Conservation (phyloP, 768 basidiomycete species). For the Lactifluus rugatus region DNA sequence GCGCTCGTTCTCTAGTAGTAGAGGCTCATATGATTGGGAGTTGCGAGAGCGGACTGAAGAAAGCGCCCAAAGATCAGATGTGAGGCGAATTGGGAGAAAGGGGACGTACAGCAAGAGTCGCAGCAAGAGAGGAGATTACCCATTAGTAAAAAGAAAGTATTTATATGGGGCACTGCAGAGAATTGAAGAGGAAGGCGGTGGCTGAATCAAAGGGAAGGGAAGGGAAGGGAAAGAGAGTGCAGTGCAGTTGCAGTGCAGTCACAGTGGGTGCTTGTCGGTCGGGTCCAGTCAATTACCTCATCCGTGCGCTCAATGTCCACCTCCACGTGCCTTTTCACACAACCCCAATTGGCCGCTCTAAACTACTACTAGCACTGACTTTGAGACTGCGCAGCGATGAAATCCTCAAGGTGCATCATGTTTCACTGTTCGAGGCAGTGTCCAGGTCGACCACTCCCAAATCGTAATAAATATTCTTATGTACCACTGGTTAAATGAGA, state of each 20-base stretch:
- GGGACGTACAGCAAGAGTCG: constrained; percentile 65
- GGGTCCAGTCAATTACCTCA: constrained; percentile 5
- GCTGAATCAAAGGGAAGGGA: neutral
- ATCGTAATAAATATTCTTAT: neutral
- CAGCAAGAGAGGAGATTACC: constrained; percentile 75
- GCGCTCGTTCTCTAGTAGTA: constrained; percentile 85
- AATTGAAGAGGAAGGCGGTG: constrained; percentile 12
- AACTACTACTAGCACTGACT: neutral
- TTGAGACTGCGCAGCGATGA: constrained; percentile 1
- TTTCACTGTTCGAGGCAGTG: neutral
- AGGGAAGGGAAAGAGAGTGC: neutral
- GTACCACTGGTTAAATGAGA: neutral
- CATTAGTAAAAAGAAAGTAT: constrained; percentile 33
- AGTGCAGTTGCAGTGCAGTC: neutral
- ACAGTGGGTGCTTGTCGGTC: neutral
- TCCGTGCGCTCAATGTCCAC: neutral
- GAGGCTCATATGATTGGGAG: constrained; percentile 79
- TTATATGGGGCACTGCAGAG: constrained; percentile 4
- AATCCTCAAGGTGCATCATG: neutral
- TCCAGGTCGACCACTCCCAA: neutral
- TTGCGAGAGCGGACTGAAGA: constrained; percentile 64
- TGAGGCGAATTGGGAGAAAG: constrained; percentile 1
- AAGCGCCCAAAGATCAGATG: constrained; percentile 3
- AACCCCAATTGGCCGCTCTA: neutral
- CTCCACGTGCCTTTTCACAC: constrained; percentile 1